A percentile compares a stretch with the other conserved stretches of the same genome.
These are phyloP conservation scores for Physcomitrellopsis africana DNA, from an alignment of 225 moss, liverwort and hornwort genomes.

Conservation along the genomic window DNA sequence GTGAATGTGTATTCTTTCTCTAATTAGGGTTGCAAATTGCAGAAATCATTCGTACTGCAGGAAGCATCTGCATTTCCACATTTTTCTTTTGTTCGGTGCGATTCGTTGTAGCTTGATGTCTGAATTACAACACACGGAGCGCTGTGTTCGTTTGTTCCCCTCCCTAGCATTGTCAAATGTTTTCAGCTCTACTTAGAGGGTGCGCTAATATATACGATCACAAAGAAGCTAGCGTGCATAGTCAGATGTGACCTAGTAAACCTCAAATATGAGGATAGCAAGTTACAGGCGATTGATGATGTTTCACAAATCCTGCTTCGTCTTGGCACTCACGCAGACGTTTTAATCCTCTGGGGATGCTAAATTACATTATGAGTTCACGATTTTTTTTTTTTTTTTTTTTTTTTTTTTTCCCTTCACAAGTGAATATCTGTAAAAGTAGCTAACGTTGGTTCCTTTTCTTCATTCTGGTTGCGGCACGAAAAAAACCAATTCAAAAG, in stretches of 20 bases:
- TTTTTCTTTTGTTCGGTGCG: neutral
- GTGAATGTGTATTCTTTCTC: neutral
- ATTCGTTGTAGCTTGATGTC: neutral
- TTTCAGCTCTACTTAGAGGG: neutral
- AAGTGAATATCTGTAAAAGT: neutral
- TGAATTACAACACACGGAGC: neutral
- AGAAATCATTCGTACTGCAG: neutral
- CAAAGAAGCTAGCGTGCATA: neutral
- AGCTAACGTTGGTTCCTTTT: constrained; percentile 8
- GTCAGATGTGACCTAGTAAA: neutral
- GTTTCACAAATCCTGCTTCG: too few relatives aligned
- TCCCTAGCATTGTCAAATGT: neutral
- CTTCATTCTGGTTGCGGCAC: constrained; percentile 12
- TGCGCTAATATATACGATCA: neutral
- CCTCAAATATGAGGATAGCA: neutral
- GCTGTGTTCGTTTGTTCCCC: neutral
- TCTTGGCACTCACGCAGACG: neutral
- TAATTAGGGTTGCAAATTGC: constrained; percentile 24
- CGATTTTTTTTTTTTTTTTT: neutral
- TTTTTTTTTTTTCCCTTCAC: neutral
- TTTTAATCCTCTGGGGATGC: neutral
- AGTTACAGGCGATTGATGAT: neutral
- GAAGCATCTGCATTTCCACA: neutral
- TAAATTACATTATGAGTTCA: neutral
- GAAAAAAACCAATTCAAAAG: constrained; percentile 4